Evolutionary conservation across 495 filamentous ascomycete genomes (phyloP).

Genomic region (Penicillium bovifimosum): DNA sequence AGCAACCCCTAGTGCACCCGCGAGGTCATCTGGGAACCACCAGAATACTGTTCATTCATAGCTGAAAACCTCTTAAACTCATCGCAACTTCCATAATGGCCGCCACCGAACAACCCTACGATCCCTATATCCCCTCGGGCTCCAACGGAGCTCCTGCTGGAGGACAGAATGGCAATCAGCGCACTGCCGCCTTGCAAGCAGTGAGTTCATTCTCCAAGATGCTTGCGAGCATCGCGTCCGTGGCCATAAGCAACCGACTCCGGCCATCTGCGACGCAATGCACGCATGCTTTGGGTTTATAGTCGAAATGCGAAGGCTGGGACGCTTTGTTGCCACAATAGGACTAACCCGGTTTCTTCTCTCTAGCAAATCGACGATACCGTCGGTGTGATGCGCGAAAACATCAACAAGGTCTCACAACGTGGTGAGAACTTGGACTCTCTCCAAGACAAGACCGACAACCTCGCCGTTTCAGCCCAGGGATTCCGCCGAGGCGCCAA

Average conservation of each 20-base stretch:
- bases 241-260: neutral
- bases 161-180: constrained; percentile 54
- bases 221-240: neutral
- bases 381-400: constrained; percentile 86
- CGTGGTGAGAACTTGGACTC: constrained; percentile 86
- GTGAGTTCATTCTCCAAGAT: constrained; percentile 47
- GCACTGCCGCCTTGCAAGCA: constrained; percentile 70
- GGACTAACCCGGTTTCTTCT: constrained; percentile 15
- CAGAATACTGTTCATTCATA: constrained; percentile 4
- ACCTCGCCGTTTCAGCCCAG: constrained; percentile 81
- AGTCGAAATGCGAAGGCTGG: constrained; percentile 4
- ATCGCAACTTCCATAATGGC: constrained; percentile 42
- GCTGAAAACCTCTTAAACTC: constrained; percentile 11
- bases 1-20: constrained; percentile 19
- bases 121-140: constrained; percentile 82
- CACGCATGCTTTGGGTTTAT: neutral
- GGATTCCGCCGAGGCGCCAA: constrained; percentile 95
- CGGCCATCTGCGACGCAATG: neutral
- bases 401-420: constrained; percentile 87
- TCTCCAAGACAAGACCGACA: constrained; percentile 94
- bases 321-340: neutral
- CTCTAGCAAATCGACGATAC: constrained; percentile 92
- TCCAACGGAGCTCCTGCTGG: constrained; percentile 44
- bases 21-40: constrained; percentile 10
- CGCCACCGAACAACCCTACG: constrained; percentile 73